Evolutionary conservation across 2,329 filamentous ascomycete genomes (phyloP), one percentile per base, ranked within the genome.

Genomic region (Orbilia javanica): DNA sequence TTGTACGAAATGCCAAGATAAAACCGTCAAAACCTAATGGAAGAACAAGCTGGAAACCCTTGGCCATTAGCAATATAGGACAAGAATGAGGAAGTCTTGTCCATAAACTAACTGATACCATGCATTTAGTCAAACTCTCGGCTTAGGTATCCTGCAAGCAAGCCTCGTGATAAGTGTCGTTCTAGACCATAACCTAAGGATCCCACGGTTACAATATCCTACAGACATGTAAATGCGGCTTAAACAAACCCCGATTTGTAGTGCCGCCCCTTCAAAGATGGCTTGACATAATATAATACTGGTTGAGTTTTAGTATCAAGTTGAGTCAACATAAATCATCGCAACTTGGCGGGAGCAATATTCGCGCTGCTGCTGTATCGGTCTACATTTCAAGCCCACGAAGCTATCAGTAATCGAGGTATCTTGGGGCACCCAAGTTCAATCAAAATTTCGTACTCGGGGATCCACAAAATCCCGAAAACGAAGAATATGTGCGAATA

Each of bases 401-500:
- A 44, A 42, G 20, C 48, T 55, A 71, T 71, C 60, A 73, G 60
- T 65, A 73, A 73, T 64, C 57, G 66, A 53, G 29, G 42, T 20
- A 39, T 42, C 18, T 48, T 64, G 60, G 60, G 15, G 18, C 13
- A 6, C 39, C 60, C 39, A n/a, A 65, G 55, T 64, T 65, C 57
- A 64, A 72, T 34, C 22, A 34, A 48, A 11, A 39, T 57, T 57
- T 36, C n/a, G 46, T 55, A 55, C 46, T 64, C 57, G 50, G 69
- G 69, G 60, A 73, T 73, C 69, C 69, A 73, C 69, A 48, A 42
- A 29, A 73, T 29, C 65, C 20, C 39, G 34, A 34, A 72, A 57
- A 65, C 63, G 34, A 66, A 36, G 10, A 39, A 27, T 13, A 46
- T 52, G 20, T 20, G 29, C 15, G n/a, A 22, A 60, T 34, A 50